Evolutionary conservation across 208 protist genomes (phyloP).

Genomic region (Wallacemonas collosoma): DNA sequence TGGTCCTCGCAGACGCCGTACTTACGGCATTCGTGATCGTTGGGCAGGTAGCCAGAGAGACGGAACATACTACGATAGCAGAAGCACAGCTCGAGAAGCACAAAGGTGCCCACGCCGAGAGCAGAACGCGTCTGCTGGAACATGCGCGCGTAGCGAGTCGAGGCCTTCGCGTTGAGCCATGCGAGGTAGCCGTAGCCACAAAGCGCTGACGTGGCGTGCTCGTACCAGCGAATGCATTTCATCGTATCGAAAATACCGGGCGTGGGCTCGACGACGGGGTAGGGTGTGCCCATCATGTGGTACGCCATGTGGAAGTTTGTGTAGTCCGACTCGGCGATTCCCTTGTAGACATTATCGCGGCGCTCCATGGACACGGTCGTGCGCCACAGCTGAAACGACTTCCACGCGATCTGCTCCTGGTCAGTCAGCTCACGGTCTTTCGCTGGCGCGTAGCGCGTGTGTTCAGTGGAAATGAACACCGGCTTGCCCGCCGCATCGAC

Average conservation of each 20-base stretch:
- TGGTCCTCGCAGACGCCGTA: constrained; percentile 86
- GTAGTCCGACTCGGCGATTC: constrained; percentile 78
- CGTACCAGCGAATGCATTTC: constrained; percentile 74
- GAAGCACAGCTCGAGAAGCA: constrained; percentile 71
- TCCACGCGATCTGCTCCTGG: constrained; percentile 87
- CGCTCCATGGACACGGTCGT: constrained; percentile 75
- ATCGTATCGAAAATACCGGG: constrained; percentile 53
- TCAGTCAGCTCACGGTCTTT: constrained; percentile 79
- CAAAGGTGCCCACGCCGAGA: constrained; percentile 54
- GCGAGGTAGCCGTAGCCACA: constrained; percentile 46
- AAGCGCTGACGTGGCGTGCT: constrained; percentile 46
- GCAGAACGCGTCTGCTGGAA: constrained; percentile 36
- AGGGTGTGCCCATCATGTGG: constrained; percentile 86
- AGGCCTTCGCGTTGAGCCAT: constrained; percentile 79
- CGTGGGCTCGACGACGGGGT: constrained; percentile 64
- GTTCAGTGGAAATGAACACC: constrained; percentile 80
- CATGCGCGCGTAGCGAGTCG: constrained; percentile 45
- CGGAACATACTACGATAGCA: constrained; percentile 83
- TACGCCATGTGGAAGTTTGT: constrained; percentile 81
- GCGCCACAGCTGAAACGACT: constrained; percentile 88
- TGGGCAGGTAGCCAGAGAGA: constrained; percentile 77
- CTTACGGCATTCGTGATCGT: constrained; percentile 88
- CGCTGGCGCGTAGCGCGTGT: constrained; percentile 65
- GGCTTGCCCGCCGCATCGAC: constrained; percentile 55
- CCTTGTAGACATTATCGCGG: constrained; percentile 77